phyloP scores from a whole-genome alignment of 164 flowering plant species.

The Brasenia schreberi region DNA sequence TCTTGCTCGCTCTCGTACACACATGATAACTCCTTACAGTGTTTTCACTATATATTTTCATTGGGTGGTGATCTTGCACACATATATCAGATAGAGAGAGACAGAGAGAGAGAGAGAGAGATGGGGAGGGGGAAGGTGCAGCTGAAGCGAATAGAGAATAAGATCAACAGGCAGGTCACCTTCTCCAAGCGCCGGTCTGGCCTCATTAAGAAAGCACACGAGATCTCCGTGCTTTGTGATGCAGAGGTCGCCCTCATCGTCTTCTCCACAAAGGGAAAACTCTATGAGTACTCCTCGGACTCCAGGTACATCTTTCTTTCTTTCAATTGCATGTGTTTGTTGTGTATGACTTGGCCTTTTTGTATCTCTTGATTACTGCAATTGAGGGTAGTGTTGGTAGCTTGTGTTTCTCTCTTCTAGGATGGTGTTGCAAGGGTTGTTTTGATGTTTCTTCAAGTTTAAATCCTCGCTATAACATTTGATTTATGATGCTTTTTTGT shows the following conservation, averaged over 20 bases:
- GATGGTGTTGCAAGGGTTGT: too few species aligned
- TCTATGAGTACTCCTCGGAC: conserved; percentile 18
- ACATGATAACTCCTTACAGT: background rate
- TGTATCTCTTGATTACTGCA: too few species aligned
- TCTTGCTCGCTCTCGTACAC: background rate
- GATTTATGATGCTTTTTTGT: too few species aligned
- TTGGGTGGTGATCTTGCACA: background rate
- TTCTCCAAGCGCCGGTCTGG: conserved; percentile 24
- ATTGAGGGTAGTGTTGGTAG: too few species aligned
- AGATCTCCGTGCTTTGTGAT: conserved; percentile 26
- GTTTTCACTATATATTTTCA: background rate
- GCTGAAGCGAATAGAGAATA: conserved; percentile 27
- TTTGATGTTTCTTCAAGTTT: too few species aligned
- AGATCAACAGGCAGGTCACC: conserved; percentile 25
- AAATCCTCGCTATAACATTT: too few species aligned
- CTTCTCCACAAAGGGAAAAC: conserved; percentile 24
- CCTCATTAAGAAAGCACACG: conserved; percentile 23
- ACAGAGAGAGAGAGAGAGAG: background rate
- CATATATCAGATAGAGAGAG: too few species aligned
- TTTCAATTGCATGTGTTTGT: background rate
- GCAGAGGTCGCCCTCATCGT: conserved; percentile 24
- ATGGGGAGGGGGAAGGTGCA: conserved; percentile 31
- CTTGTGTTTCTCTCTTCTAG: too few species aligned
- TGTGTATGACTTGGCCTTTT: too few species aligned
- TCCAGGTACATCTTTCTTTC: conserved; percentile 10